Evolutionary conservation across 2,329 filamentous ascomycete genomes (phyloP).

Genomic region (Fusarium mundagurra): DNA sequence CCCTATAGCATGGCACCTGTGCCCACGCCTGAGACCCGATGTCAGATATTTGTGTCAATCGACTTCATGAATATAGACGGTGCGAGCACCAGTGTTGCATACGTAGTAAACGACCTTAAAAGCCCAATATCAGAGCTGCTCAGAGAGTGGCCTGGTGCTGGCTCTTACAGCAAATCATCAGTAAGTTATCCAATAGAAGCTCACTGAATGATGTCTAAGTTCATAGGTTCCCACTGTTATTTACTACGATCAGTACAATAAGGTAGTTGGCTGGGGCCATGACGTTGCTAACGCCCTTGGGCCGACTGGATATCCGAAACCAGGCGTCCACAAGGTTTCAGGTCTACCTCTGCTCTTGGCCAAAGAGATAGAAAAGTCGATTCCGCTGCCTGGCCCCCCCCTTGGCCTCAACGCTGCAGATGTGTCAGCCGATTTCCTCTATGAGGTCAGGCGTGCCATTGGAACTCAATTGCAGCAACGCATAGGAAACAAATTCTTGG

Average conservation of each 20-base stretch:
- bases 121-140: background rate
- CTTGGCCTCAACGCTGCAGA: background rate
- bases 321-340: background rate
- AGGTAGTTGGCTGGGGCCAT: background rate
- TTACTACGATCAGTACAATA: background rate
- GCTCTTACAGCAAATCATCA: background rate
- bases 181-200: background rate
- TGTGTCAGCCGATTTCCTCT: background rate
- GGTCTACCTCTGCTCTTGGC: background rate
- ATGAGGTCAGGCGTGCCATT: background rate
- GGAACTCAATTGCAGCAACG: background rate
- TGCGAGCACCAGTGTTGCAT: background rate
- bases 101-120: background rate
- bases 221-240: background rate
- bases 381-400: rapidly evolving
- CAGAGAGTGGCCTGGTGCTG: background rate
- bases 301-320: background rate
- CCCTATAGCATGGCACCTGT: background rate
- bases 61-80: background rate
- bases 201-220: background rate
- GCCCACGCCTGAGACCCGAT: rapidly evolving
- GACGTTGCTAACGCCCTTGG: background rate
- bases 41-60: background rate
- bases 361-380: background rate
- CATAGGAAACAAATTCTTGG: background rate